phyloP scores from a whole-genome alignment of 1,139 yeast genomes.

The Blastobotrys apis region DNA sequence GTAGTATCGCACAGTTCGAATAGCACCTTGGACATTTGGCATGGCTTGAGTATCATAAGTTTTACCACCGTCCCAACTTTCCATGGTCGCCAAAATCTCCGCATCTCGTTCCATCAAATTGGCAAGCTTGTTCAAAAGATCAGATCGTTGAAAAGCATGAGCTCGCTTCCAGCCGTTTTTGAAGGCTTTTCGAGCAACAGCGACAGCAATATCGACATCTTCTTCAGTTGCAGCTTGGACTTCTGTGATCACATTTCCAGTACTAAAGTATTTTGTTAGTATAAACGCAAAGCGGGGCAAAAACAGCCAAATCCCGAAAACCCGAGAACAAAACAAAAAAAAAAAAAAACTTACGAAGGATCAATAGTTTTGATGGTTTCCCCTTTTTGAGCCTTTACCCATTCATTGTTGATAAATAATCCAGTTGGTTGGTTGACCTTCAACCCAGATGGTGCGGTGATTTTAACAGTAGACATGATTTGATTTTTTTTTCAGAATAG shows the following conservation, averaged over 20 bases:
- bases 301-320: neutral
- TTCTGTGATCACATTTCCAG: conserved; percentile 52
- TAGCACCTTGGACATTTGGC: conserved; percentile 56
- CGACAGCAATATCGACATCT: conserved; percentile 58
- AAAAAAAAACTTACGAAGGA: too few species aligned
- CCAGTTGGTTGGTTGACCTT: conserved; percentile 64
- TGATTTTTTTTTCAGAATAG: neutral
- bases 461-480: conserved; percentile 20
- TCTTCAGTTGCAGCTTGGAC: conserved; percentile 53
- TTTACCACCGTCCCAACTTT: conserved; percentile 81
- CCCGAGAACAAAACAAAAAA: too few species aligned
- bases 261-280: conserved; percentile 21
- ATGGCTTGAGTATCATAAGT: conserved; percentile 49
- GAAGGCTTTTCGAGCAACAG: conserved; percentile 54
- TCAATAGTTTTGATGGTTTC: conserved; percentile 50
- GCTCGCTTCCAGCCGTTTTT: conserved; percentile 41
- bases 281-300: neutral
- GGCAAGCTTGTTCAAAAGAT: conserved; percentile 58
- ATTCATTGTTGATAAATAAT: conserved; percentile 58
- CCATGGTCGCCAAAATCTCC: conserved; percentile 63
- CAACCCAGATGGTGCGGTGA: conserved; percentile 61
- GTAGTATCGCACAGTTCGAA: conserved; percentile 58
- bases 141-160: conserved; percentile 54
- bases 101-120: conserved; percentile 57
- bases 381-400: conserved; percentile 47